Evolutionary conservation across 2,329 filamentous ascomycete genomes (phyloP).

Genomic region (Penicillium sp.): DNA sequence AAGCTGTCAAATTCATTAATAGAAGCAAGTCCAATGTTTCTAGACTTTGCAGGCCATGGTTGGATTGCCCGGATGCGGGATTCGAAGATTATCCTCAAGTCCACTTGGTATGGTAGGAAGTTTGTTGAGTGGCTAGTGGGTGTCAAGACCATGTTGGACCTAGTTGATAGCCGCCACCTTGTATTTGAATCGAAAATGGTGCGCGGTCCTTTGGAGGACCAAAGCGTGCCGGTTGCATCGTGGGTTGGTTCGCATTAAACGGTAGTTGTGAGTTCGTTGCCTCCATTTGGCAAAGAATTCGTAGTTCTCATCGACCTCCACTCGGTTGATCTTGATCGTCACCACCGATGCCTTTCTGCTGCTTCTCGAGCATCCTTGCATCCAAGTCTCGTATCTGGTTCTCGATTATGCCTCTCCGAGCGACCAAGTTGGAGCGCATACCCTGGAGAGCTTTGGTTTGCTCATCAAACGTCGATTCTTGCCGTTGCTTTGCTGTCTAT

Average conservation of each 20-base stretch:
- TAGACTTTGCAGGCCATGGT: background rate
- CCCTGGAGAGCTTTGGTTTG: constrained; percentile 55
- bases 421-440: constrained; percentile 49
- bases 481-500: constrained; percentile 47
- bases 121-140: background rate
- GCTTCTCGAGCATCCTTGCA: constrained; percentile 40
- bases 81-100: background rate
- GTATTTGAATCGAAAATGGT: background rate
- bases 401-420: constrained; percentile 54
- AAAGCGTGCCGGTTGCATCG: background rate
- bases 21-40: background rate
- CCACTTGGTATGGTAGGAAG: background rate
- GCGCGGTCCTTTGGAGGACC: too few species aligned
- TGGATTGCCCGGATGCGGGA: background rate
- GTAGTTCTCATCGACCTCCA: constrained; percentile 14
- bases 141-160: background rate
- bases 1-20: background rate
- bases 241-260: background rate
- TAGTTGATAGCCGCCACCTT: background rate
- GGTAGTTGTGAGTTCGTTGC: background rate
- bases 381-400: constrained; percentile 56
- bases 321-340: constrained; percentile 25
- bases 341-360: constrained; percentile 35
- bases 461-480: constrained; percentile 53
- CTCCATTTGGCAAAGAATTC: background rate